Evolutionary conservation across 148 eudicot species (phyloP), one percentile per base, ranked within the genome.

Genomic region (Fagopyrum homotropicum): DNA sequence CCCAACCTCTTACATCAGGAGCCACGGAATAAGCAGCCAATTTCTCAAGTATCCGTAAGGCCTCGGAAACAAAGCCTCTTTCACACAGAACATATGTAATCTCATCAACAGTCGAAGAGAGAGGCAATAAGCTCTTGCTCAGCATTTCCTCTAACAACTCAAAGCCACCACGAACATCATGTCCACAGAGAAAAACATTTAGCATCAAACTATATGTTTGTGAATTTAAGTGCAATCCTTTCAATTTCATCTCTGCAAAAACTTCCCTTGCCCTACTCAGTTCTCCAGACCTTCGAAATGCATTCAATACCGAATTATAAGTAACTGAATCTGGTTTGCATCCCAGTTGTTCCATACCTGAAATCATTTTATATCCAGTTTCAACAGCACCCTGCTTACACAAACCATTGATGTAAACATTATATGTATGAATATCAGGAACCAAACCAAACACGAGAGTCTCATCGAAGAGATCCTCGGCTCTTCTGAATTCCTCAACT

Each of bases 401-500:
- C 80, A 89, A 55, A 49, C 89, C 89, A 8, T 26, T 74, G 47
- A 89, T 77, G 49, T 84, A 86, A 66, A 80, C 85, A 76, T 87
- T 89, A 73, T 87, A 89, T 26, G 91, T 87, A 75, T 29, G 46
- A 44, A 86, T 56, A 81, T 86, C 74, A 0, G 93, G 93, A 75
- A 84, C 88, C 80, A 89, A 82, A 9, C 93, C 93, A 61, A 82
- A 77, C 75, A 89, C 79, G 6, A 89, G 85, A 84, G 87, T 73
- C 79, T 87, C 93, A 76, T 87, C 91, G 54, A 89, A 87, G 85
- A 89, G 73, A 40, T 81, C 77, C 64, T 89, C 93, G 0, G 76
- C 93, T 73, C 75, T 75, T 17, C 11, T 48, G 70, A 79, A 87
- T 29, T 76, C 82, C 43, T 79, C 80, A 47, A 72, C 79, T 19